Base-by-base conservation (phyloP, 352 stramenopile species). In the Globisporangium lucens region DNA sequence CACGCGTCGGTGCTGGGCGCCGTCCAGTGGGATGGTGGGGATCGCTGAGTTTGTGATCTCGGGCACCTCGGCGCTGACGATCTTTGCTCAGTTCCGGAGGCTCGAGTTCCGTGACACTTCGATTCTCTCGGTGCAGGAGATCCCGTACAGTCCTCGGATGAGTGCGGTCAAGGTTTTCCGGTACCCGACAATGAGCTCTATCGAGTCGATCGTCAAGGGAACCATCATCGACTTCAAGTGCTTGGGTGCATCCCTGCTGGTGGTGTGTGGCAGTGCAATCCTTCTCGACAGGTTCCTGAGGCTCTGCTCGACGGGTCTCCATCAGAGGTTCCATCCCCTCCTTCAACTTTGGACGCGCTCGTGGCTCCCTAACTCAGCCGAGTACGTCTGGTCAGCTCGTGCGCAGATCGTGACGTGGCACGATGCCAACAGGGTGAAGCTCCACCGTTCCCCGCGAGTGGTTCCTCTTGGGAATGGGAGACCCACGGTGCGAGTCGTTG, bases 41-140 rank as follows among this genome's bases (percentile, higher is more conserved):
- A 55, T 71, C 4, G 59, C 66, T 6, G 69, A 76, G 51, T 75
- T 74, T 36, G 60, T 63, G 3, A 20, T 78, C 38, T 71, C n/a
- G 9, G 53, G 68, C 13, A 46, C 73, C 8, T 71, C 69, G 1
- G 20, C 13, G 41, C 30, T 71, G 10, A 57, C 59, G 13, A 68
- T 56, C 17, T 33, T 72, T 22, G 56, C 57, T 1, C 49, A 70
- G 65, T 61, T 49, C n/a, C 43, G 56, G 27, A 29, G 13, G 1
- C 12, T 61, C 20, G 24, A 33, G 13, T 66, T 66, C 17, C 46
- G 57, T 1, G 43, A 61, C 30, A 33, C 35, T 8, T 49, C 36
- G 17, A 17, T 70, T 6, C 22, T 66, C 22, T 59, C 30, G 43
- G 49, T 66, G 1, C 35, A 46, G 0, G 66, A 71, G 8, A 30